These are phyloP conservation scores for Adiantum capillusveneris DNA, from an alignment of 75 land plant genomes.

Conservation along the genomic window DNA sequence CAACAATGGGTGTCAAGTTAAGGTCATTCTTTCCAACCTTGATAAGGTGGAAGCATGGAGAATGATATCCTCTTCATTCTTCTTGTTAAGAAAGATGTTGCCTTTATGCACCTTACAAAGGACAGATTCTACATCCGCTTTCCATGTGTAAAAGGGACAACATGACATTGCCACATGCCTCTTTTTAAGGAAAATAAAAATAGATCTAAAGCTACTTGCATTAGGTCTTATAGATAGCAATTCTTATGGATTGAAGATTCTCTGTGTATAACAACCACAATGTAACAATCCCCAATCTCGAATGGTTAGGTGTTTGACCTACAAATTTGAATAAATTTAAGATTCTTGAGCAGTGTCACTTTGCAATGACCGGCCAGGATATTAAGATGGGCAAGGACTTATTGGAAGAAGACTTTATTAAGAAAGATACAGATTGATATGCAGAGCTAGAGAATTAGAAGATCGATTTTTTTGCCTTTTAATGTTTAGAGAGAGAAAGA, in stretches of 20 bases:
- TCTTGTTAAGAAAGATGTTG: slow-evolving; percentile 97
- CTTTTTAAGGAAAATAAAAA: slow-evolving; percentile 73
- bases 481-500: too few relatives aligned
- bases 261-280: slow-evolving; percentile 92
- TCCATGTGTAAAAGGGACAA: slow-evolving; percentile 67
- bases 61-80: slow-evolving; percentile 88
- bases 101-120: slow-evolving; percentile 87
- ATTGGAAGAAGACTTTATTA: slow-evolving; percentile 94
- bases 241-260: slow-evolving; percentile 89
- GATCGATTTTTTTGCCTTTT: too few relatives aligned
- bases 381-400: slow-evolving; percentile 91
- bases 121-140: slow-evolving; percentile 90
- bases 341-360: slow-evolving; percentile 88
- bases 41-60: slow-evolving; percentile 77
- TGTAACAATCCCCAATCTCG: slow-evolving; percentile 87
- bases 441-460: slow-evolving; percentile 75
- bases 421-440: slow-evolving; percentile 83
- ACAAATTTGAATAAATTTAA: slow-evolving; percentile 83
- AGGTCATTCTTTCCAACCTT: slow-evolving; percentile 93
- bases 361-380: slow-evolving; percentile 97
- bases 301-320: slow-evolving; percentile 92
- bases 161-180: slow-evolving; percentile 27
- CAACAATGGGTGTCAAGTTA: slow-evolving; percentile 98
- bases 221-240: slow-evolving; percentile 90
- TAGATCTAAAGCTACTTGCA: slow-evolving; percentile 79